These are phyloP conservation scores for Inonotus obliquus DNA, from an alignment of 1,284 basidiomycete species.

Conservation along the genomic window DNA sequence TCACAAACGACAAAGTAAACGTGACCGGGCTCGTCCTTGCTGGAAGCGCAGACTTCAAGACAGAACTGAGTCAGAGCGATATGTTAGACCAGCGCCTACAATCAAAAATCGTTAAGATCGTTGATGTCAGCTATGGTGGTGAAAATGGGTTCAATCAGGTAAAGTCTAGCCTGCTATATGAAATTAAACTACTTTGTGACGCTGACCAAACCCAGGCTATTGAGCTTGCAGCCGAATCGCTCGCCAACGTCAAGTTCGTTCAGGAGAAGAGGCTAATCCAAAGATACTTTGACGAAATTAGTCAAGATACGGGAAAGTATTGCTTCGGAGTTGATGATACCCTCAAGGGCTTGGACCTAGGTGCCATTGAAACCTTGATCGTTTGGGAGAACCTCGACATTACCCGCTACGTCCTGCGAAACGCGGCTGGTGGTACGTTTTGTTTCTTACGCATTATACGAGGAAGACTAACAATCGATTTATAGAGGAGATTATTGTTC, in stretches of 20 bases:
- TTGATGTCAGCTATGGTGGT: conserved; percentile 98
- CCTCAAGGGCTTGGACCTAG: conserved; percentile 93
- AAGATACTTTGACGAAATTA: conserved; percentile 99
- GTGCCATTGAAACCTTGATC: conserved; percentile 94
- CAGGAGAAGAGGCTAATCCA: conserved; percentile 98
- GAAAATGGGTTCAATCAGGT: conserved; percentile 99
- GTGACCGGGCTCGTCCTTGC: conserved; percentile 96
- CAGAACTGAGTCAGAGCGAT: conserved; percentile 93
- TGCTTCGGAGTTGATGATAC: conserved; percentile 99
- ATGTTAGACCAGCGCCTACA: conserved; percentile 90
- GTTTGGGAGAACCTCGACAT: conserved; percentile 98
- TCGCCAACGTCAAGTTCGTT: conserved; percentile 98
- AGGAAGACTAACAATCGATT: conserved; percentile 1
- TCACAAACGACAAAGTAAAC: conserved; percentile 98
- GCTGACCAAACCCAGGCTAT: conserved; percentile 69
- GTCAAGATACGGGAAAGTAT: conserved; percentile 95
- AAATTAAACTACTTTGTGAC: not conserved
- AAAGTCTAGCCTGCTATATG: conserved; percentile 17
- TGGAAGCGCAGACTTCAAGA: conserved; percentile 98
- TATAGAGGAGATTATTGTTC: conserved; percentile 78
- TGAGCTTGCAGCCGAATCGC: conserved; percentile 91
- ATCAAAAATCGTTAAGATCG: conserved; percentile 93
- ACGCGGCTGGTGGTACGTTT: conserved; percentile 78
- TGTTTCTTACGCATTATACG: not conserved
- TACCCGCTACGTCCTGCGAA: conserved; percentile 80